Percentiles rank a stretch among this genome's conserved stretches.
Conservation (phyloP, 331 rosid species). For the Malus hybrid region DNA sequence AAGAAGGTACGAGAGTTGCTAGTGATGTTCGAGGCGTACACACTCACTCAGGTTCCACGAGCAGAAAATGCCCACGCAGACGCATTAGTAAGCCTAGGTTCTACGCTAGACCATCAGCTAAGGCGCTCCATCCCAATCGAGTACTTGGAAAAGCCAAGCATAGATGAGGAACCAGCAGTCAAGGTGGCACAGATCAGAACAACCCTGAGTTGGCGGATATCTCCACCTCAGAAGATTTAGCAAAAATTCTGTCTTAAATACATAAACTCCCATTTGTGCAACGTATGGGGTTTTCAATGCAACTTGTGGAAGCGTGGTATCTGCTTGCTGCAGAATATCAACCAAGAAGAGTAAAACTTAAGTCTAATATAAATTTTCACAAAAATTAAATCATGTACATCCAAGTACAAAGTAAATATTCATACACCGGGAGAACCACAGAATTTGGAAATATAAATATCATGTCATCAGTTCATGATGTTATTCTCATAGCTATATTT, state of each 20-base stretch:
- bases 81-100: no score
- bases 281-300: slow-evolving; percentile 64
- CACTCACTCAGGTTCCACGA: no score
- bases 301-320: slow-evolving; percentile 57
- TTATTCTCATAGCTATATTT: neutral
- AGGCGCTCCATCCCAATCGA: no score
- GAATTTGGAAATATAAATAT: neutral
- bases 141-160: no score
- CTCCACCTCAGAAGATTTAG: slow-evolving; percentile 51
- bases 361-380: neutral
- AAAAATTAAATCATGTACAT: neutral
- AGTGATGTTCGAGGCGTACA: no score
- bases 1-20: no score
- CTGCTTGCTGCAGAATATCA: slow-evolving; percentile 50
- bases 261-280: slow-evolving; percentile 90
- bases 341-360: slow-evolving; percentile 7
- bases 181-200: no score
- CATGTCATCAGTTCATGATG: neutral
- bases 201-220: slow-evolving; percentile 29
- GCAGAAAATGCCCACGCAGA: no score
- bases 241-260: slow-evolving; percentile 62
- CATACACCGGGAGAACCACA: neutral
- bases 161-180: no score
- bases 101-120: no score
- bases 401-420: neutral